Evolutionary conservation across 2,329 filamentous ascomycete species (phyloP).

Genomic region (Fusarium sp.): DNA sequence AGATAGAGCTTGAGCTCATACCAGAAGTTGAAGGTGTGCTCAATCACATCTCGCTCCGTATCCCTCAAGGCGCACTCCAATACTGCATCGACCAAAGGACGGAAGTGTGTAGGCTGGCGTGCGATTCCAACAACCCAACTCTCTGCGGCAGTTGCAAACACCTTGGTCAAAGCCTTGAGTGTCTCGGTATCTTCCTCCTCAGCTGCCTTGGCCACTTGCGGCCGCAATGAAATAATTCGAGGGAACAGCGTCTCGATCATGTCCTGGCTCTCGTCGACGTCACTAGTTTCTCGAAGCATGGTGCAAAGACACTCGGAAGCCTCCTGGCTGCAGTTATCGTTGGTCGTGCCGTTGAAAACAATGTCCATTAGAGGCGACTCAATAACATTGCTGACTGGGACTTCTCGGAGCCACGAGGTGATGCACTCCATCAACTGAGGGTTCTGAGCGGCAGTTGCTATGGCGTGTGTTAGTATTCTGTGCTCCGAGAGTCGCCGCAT

Average conservation of each 20-base stretch:
- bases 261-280: slow-evolving; percentile 89
- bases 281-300: slow-evolving; percentile 90
- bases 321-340: slow-evolving; percentile 83
- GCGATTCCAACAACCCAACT: slow-evolving; percentile 95
- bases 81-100: slow-evolving; percentile 86
- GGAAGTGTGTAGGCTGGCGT: slow-evolving; percentile 83
- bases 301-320: slow-evolving; percentile 93
- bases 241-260: slow-evolving; percentile 88
- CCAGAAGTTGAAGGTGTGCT: slow-evolving; percentile 97
- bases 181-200: slow-evolving; percentile 86
- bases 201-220: slow-evolving; percentile 80
- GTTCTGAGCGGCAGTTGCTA: slow-evolving; percentile 83
- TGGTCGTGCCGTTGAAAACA: slow-evolving; percentile 80
- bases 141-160: slow-evolving; percentile 93
- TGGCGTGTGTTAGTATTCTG: slow-evolving; percentile 34
- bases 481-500: not conserved
- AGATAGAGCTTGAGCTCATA: slow-evolving; percentile 98
- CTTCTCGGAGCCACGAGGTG: slow-evolving; percentile 95
- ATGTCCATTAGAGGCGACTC: slow-evolving; percentile 86
- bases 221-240: slow-evolving; percentile 78
- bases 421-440: slow-evolving; percentile 94
- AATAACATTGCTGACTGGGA: slow-evolving; percentile 85
- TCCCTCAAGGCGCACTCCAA: slow-evolving; percentile 93
- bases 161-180: slow-evolving; percentile 88
- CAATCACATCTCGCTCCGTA: slow-evolving; percentile 89